phyloP scores from a whole-genome alignment of 495 filamentous ascomycete species.

The Penicillium samsonianum region DNA sequence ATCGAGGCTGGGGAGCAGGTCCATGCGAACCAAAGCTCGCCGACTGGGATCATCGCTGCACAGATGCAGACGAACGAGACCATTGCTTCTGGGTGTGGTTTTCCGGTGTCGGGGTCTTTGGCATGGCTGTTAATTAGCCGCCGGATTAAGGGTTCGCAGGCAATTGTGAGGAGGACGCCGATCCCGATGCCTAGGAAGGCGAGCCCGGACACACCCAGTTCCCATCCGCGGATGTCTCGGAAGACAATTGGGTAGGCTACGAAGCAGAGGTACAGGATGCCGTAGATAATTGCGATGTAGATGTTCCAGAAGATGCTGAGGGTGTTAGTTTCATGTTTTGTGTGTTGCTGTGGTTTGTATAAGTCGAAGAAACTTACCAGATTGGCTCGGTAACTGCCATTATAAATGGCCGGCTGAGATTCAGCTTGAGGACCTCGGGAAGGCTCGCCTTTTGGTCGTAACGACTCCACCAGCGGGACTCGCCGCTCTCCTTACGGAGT shows the following conservation, averaged over 20 bases:
- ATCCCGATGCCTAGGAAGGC: constrained; percentile 75
- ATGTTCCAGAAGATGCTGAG: constrained; percentile 72
- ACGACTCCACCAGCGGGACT: constrained; percentile 73
- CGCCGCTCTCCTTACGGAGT: constrained; percentile 70
- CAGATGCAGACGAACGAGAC: constrained; percentile 72
- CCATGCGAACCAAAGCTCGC: constrained; percentile 80
- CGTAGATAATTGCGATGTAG: constrained; percentile 65
- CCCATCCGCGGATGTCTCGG: constrained; percentile 69
- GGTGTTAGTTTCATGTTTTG: background rate
- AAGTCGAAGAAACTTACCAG: constrained; percentile 46
- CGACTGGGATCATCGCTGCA: constrained; percentile 64
- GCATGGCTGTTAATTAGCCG: constrained; percentile 69
- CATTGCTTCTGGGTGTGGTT: constrained; percentile 70
- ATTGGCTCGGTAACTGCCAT: constrained; percentile 84
- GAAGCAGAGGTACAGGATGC: constrained; percentile 84
- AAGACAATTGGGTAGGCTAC: constrained; percentile 81
- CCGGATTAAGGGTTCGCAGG: constrained; percentile 68
- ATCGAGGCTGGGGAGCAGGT: constrained; percentile 71
- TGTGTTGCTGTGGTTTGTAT: background rate
- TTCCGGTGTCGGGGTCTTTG: constrained; percentile 68
- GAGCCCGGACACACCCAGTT: constrained; percentile 64
- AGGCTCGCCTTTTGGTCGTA: constrained; percentile 67
- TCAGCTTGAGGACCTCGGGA: constrained; percentile 61
- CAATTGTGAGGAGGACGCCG: constrained; percentile 67
- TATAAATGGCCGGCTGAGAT: constrained; percentile 73